Percentiles rank a stretch among this genome's conserved stretches.
Evolutionary conservation across 1,284 basidiomycete species (phyloP).

Genomic region (Ustilago esculenta): DNA sequence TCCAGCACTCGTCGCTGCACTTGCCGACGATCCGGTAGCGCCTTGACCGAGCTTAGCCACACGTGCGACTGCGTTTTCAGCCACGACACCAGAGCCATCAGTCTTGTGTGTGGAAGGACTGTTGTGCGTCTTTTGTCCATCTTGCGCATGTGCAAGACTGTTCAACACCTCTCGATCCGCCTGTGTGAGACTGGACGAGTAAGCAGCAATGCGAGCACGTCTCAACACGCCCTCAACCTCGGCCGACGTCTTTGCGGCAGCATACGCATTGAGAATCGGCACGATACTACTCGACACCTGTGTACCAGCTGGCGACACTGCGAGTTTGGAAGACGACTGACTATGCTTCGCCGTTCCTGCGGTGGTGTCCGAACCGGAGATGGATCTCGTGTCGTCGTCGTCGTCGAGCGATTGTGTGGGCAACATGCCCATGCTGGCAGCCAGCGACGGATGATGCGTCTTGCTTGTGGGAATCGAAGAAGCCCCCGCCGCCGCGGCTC

Average conservation of each 20-base stretch:
- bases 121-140: conserved; percentile 26
- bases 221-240: conserved; percentile 58
- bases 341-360: conserved; percentile 20
- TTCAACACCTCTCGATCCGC: conserved; percentile 57
- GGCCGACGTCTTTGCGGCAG: conserved; percentile 59
- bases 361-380: conserved; percentile 38
- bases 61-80: conserved; percentile 8
- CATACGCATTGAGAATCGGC: conserved; percentile 60
- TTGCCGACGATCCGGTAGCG: neutral
- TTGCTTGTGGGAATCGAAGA: conserved; percentile 47
- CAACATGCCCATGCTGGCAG: conserved; percentile 57
- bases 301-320: conserved; percentile 26
- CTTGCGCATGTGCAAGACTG: conserved; percentile 45
- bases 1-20: neutral
- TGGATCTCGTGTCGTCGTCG: conserved; percentile 38
- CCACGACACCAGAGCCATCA: neutral
- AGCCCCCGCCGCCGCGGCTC: conserved; percentile 27
- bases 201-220: conserved; percentile 54
- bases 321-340: conserved; percentile 17
- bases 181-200: conserved; percentile 48
- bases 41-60: conserved; percentile 10
- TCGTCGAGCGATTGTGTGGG: conserved; percentile 26
- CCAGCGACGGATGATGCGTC: conserved; percentile 52
- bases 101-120: conserved; percentile 17
- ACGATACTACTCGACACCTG: conserved; percentile 44